Evolutionary conservation across 75 land plant species (phyloP).

Genomic region (Pseudotsuga menziesii): DNA sequence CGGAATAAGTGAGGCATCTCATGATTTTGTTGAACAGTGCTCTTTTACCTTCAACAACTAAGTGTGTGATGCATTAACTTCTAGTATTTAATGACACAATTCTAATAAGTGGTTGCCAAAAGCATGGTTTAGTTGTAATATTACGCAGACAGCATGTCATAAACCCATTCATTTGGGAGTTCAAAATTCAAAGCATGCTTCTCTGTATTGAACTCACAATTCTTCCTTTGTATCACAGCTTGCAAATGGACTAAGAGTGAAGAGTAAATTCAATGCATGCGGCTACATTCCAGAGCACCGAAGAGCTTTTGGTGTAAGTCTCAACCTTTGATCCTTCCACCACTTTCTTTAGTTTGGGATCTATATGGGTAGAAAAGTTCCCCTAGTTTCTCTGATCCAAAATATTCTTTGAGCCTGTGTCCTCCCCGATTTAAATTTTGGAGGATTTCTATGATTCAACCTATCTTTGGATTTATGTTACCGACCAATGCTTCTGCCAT

Average conservation of each 20-base stretch:
- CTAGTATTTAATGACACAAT: not conserved
- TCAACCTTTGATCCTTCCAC: not conserved
- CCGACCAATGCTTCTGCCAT: not conserved
- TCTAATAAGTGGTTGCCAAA: not conserved
- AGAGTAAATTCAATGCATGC: not conserved
- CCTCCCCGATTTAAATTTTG: not conserved
- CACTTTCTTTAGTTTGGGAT: not conserved
- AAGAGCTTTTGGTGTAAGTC: not conserved
- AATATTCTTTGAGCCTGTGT: not conserved
- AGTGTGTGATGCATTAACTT: not conserved
- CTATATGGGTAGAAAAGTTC: not conserved
- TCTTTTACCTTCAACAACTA: too few relatives aligned
- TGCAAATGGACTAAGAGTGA: not conserved
- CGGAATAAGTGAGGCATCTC: not conserved
- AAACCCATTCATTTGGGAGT: not conserved
- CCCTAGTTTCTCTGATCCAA: not conserved
- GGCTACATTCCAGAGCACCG: not conserved
- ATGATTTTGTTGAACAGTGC: not conserved
- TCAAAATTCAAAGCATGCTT: not conserved
- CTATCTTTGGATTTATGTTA: not conserved
- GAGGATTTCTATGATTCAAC: not conserved
- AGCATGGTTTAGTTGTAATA: not conserved
- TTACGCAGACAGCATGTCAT: not conserved
- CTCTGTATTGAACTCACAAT: not conserved
- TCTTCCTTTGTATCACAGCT: not conserved